Conservation (phyloP, 148 eudicot genomes). For the Vaccinium macrocarpon region DNA sequence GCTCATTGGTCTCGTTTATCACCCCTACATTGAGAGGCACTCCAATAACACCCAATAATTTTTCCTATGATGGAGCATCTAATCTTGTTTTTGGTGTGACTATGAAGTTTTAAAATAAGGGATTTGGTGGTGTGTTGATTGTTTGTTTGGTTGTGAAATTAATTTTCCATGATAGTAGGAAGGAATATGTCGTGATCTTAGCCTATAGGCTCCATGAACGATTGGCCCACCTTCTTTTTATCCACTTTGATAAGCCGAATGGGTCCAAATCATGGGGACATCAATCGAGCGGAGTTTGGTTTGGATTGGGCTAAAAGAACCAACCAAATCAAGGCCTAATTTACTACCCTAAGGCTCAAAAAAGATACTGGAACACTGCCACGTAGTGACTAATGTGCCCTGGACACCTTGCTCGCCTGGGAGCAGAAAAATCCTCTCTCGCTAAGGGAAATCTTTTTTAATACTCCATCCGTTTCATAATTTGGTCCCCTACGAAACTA, state of each 20-base stretch:
- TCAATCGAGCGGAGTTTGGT: background rate
- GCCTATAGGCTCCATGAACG: background rate
- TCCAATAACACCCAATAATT: background rate
- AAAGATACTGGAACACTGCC: too few species aligned
- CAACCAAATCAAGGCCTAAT: background rate
- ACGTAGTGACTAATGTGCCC: too few species aligned
- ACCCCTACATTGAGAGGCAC: too few species aligned
- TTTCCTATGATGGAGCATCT: background rate
- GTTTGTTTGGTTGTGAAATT: background rate
- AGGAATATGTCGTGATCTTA: background rate
- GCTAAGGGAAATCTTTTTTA: too few species aligned
- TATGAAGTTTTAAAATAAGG: background rate
- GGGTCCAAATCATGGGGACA: background rate
- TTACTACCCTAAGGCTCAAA: too few species aligned
- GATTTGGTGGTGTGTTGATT: background rate
- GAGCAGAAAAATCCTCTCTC: too few species aligned
- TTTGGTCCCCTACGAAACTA: too few species aligned
- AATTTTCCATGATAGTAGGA: background rate
- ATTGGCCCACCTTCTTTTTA: background rate
- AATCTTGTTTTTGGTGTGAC: background rate
- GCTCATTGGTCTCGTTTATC: too few species aligned
- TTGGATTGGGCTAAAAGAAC: background rate
- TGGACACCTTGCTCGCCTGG: too few species aligned
- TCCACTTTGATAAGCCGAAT: background rate
- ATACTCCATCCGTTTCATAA: too few species aligned